These are phyloP conservation scores for Nicotiana knightiana DNA, from an alignment of 257 asterid species.

Conservation along the genomic window DNA sequence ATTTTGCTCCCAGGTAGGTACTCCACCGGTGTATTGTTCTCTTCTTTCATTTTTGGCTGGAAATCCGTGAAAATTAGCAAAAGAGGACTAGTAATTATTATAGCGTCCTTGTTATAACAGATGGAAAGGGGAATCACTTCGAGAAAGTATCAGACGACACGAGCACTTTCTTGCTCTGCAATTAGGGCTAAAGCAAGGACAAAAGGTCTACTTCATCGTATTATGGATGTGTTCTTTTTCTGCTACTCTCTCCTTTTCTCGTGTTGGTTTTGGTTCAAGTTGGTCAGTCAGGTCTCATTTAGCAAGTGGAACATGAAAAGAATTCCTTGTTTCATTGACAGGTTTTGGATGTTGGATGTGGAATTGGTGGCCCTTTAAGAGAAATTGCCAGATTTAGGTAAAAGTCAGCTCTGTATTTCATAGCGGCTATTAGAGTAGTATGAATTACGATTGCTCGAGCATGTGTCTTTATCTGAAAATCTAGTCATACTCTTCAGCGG, in stretches of 20 bases:
- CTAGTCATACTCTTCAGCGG: neutral
- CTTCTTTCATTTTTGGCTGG: neutral
- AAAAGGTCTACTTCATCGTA: conserved; percentile 7
- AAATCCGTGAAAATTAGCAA: neutral
- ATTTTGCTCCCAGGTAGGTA: conserved; percentile 15
- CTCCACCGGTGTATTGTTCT: neutral
- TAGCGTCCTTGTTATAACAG: neutral
- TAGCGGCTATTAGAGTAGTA: neutral
- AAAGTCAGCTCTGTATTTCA: neutral
- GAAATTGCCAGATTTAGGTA: conserved; percentile 18
- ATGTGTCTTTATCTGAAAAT: neutral
- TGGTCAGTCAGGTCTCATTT: neutral
- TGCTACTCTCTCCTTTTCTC: neutral
- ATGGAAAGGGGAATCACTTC: conserved; percentile 20
- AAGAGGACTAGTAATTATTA: neutral
- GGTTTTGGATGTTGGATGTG: conserved; percentile 19
- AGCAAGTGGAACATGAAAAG: neutral
- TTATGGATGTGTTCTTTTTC: neutral
- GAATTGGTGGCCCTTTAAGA: conserved; percentile 19
- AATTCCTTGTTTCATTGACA: neutral
- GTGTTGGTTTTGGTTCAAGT: neutral
- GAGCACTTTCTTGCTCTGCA: conserved; percentile 18
- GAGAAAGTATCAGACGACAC: conserved; percentile 15
- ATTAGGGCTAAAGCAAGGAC: conserved; percentile 12
- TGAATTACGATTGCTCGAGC: neutral